Percentiles rank a stretch among this genome's conserved stretches.
phyloP scores from a whole-genome alignment of 805 yeast genomes.

The Hanseniaspora vineae region DNA sequence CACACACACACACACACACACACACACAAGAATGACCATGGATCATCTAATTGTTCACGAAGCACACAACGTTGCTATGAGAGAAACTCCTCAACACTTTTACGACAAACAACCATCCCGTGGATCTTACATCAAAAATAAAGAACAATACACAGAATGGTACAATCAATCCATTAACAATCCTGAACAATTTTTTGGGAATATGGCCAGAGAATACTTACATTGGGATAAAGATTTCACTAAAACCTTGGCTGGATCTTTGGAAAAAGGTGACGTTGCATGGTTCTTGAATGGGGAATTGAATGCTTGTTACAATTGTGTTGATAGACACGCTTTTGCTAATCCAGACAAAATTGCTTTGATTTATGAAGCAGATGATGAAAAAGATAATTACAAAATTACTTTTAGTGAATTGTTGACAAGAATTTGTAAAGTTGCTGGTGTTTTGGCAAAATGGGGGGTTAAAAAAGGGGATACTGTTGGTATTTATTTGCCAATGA shows the following conservation, averaged over 20 bases:
- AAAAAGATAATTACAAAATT: slow-evolving; percentile 52
- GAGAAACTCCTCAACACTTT: slow-evolving; percentile 27
- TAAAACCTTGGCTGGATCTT: slow-evolving; percentile 39
- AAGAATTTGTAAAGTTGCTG: slow-evolving; percentile 79
- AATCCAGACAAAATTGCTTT: slow-evolving; percentile 77
- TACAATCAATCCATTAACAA: slow-evolving; percentile 69
- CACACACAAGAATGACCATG: slow-evolving; percentile 10
- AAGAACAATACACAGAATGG: slow-evolving; percentile 59
- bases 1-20: background rate
- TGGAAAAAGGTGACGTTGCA: slow-evolving; percentile 66
- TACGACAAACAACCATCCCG: slow-evolving; percentile 27
- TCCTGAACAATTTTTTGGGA: slow-evolving; percentile 76
- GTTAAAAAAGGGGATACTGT: slow-evolving; percentile 91
- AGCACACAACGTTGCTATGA: slow-evolving; percentile 24
- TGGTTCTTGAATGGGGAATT: slow-evolving; percentile 93
- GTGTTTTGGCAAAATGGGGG: slow-evolving; percentile 71
- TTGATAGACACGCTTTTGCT: slow-evolving; percentile 85
- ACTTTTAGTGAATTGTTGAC: slow-evolving; percentile 80
- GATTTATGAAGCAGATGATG: slow-evolving; percentile 92
- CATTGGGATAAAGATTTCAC: slow-evolving; percentile 66
- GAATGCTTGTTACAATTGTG: slow-evolving; percentile 88
- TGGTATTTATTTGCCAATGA: slow-evolving; percentile 95
- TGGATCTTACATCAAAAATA: slow-evolving; percentile 35
- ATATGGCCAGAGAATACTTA: slow-evolving; percentile 58
- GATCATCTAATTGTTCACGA: slow-evolving; percentile 29